Conservation (phyloP, 2,329 filamentous ascomycete species). For the Pseudogymnoascus sp. region DNA sequence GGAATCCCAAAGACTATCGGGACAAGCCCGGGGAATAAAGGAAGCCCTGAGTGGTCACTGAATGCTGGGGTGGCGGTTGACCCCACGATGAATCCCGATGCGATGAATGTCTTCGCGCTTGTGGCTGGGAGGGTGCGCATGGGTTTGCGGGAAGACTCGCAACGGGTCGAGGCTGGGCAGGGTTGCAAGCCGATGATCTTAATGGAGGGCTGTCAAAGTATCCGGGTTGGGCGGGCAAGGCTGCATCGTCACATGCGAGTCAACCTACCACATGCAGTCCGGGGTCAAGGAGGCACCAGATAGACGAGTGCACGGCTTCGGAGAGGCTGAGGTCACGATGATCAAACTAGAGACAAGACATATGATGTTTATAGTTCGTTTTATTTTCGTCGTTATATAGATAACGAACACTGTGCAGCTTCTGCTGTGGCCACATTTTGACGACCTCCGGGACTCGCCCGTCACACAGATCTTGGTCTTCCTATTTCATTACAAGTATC, state of each 20-base stretch:
- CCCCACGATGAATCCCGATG: background rate
- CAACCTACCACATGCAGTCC: background rate
- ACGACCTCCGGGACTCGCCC: constrained; percentile 1
- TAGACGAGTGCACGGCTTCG: background rate
- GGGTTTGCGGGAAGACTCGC: background rate
- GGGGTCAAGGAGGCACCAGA: background rate
- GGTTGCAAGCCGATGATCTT: background rate
- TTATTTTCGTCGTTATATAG: background rate
- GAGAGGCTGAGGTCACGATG: background rate
- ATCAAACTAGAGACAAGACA: background rate
- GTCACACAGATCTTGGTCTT: constrained; percentile 1
- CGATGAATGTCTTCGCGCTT: background rate
- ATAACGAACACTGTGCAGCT: background rate
- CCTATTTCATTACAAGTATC: constrained; percentile 8
- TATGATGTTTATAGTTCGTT: background rate
- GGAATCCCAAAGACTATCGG: background rate
- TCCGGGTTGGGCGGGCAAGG: background rate
- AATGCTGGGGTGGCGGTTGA: background rate
- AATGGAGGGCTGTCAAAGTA: background rate
- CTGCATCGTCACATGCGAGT: constrained; percentile 5
- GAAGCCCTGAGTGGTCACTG: background rate
- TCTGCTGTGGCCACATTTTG: background rate
- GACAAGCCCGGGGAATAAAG: background rate
- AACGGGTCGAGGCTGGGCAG: background rate
- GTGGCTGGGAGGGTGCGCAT: background rate